Percentiles rank a stretch among this genome's conserved stretches.
phyloP scores from a whole-genome alignment of 2,329 filamentous ascomycete genomes.

The Aspergillus sp. region DNA sequence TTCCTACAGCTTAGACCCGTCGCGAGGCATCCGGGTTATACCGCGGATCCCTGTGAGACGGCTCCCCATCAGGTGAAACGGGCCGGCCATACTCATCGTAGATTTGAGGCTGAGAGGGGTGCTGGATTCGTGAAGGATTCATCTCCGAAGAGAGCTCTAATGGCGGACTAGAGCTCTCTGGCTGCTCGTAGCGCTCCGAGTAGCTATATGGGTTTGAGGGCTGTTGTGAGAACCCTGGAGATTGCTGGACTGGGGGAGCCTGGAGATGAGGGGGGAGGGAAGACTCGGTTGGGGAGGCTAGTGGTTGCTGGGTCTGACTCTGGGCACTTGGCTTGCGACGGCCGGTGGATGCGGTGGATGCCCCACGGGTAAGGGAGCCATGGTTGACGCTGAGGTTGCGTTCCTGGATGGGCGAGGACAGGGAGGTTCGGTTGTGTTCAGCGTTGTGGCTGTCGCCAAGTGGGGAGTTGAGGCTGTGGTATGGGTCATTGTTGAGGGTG shows the following conservation, averaged over 20 bases:
- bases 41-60: neutral
- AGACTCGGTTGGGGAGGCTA: slow-evolving; percentile 31
- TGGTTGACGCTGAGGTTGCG: slow-evolving; percentile 29
- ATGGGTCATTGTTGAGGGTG: slow-evolving; percentile 7
- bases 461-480: slow-evolving; percentile 31
- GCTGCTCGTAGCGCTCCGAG: slow-evolving; percentile 17
- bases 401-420: slow-evolving; percentile 29
- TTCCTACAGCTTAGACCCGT: neutral
- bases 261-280: slow-evolving; percentile 26
- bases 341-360: slow-evolving; percentile 47
- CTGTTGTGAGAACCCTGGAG: neutral
- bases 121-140: slow-evolving; percentile 9
- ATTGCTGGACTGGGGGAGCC: slow-evolving; percentile 17
- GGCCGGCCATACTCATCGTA: slow-evolving; percentile 1
- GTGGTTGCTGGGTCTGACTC: slow-evolving; percentile 22
- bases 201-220: slow-evolving; percentile 14
- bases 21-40: neutral
- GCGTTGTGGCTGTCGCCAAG: slow-evolving; percentile 32
- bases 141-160: slow-evolving; percentile 21
- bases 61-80: neutral
- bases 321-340: slow-evolving; percentile 38
- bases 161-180: slow-evolving; percentile 20
- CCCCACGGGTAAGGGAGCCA: slow-evolving; percentile 39
- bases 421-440: slow-evolving; percentile 34
- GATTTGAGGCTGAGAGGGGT: neutral